Evolutionary conservation across 2,329 filamentous ascomycete species (phyloP), one percentile per base, ranked within the genome.

Genomic region (Atkinsonella hypoxylon): DNA sequence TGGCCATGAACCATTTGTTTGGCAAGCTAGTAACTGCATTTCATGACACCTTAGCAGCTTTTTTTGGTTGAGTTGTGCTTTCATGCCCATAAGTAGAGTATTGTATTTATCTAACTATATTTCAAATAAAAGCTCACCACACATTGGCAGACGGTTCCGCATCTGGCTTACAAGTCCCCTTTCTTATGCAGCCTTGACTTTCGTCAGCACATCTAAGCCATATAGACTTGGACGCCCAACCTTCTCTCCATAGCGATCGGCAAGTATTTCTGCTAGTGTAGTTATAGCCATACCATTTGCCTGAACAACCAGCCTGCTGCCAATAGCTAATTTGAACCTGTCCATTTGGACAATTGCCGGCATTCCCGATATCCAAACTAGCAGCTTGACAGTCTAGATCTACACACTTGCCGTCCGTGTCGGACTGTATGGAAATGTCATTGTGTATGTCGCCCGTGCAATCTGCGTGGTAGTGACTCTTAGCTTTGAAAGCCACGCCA

Each of bases 191-290:
- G 45, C 62, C 64, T 11, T 67, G 68, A 18, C 70, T 32, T 12
- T 77, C 50, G 56, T 69, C 7, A 55, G 52, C 42, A 74, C 63
- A 54, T 54, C 77, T 49, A 57, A 63, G 3, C 69, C 74, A 32
- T 12, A 32, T 6, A 32, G 34, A 40, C 18, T 49, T 49, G 18
- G 44, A 49, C 18, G 36, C 44, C 47, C 47, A 49, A n/a, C 47
- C 47, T 15, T 49, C 47, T 20, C 39, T 20, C 47, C 40, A 45
- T 18, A 49, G 4, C 11, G 11, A 15, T 6, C 26, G 22, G 26
- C 32, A 49, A 0, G n/a, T 43, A 38, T n/a, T 20, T 44, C 47
- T 44, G 41, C 47, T 49, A 12, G 47, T 44, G 40, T 49, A 49
- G 26, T 31, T 40, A 36, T 49, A 45, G 13, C 47, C 47, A 13